Evolutionary conservation across 169 alveolate genomes (phyloP).

Genomic region (Theileria parva): DNA sequence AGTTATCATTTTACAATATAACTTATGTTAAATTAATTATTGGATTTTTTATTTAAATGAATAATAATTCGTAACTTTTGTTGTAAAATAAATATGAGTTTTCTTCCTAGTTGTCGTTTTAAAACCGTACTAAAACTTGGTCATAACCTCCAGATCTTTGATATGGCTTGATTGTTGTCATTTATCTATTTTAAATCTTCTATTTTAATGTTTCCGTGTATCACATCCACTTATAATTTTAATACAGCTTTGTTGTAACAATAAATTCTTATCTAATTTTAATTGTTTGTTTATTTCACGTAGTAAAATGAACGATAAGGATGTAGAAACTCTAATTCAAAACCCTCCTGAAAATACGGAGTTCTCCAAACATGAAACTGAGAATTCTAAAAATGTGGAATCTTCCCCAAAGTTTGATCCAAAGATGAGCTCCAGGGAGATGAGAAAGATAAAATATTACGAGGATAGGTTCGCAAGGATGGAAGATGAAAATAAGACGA

Average conservation of each 20-base stretch:
- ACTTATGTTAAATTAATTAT: not conserved
- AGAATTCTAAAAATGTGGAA: constrained; percentile 1
- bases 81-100: not conserved
- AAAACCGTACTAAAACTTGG: not conserved
- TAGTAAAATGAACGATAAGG: not conserved
- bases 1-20: not conserved
- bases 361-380: constrained; percentile 1
- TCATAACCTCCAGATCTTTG: not conserved
- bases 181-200: constrained; percentile 1
- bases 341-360: not conserved
- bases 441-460: constrained; percentile 72
- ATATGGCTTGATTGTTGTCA: not conserved
- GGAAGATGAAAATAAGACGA: constrained; percentile 58
- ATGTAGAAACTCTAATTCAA: not conserved
- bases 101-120: not conserved
- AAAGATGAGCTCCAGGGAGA: constrained; percentile 70
- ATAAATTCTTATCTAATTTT: not conserved
- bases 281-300: constrained; percentile 5
- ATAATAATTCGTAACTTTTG: not conserved
- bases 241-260: not conserved
- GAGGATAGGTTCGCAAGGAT: constrained; percentile 76
- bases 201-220: not conserved
- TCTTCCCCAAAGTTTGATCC: constrained; percentile 62
- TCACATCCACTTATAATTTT: not conserved
- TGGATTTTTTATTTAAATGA: not conserved